A percentile compares a stretch with the other conserved stretches of the same genome.
Evolutionary conservation across 257 asterid genomes (phyloP).

Genomic region (Scutellaria minor): DNA sequence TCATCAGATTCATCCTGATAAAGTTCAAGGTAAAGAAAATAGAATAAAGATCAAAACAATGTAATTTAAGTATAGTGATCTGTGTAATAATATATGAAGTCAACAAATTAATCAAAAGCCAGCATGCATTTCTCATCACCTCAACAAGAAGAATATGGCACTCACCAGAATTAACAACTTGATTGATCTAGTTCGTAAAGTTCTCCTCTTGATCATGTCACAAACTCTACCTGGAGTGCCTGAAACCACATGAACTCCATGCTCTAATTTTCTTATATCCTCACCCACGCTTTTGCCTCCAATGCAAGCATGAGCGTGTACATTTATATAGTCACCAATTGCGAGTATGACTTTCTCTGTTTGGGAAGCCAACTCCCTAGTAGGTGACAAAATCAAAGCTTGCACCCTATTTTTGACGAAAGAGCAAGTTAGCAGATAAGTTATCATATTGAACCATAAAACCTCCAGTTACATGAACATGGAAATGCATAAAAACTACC

Average conservation of each 20-base stretch:
- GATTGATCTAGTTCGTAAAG: conserved; percentile 79
- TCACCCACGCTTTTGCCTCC: conserved; percentile 97
- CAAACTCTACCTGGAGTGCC: conserved; percentile 96
- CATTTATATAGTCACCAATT: conserved; percentile 75
- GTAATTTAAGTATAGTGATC: not conserved
- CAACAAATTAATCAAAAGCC: too few species aligned
- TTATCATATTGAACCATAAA: not conserved
- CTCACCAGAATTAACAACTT: conserved; percentile 78
- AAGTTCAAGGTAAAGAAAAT: conserved; percentile 20
- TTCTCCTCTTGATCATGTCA: conserved; percentile 95
- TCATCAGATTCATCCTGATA: conserved; percentile 92
- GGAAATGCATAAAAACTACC: not conserved
- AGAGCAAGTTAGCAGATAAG: not conserved
- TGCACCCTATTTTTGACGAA: conserved; percentile 63
- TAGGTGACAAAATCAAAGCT: conserved; percentile 88
- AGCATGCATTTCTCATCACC: too few species aligned
- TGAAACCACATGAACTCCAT: conserved; percentile 95
- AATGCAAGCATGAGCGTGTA: conserved; percentile 90
- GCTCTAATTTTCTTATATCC: conserved; percentile 86
- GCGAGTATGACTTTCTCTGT: conserved; percentile 87
- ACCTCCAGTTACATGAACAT: conserved; percentile 8
- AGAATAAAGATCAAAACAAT: conserved; percentile 9
- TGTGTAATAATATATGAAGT: not conserved
- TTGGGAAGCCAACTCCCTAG: conserved; percentile 94
- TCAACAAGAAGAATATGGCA: not conserved